These are phyloP conservation scores for Podaxis mareebaensis DNA, from an alignment of 768 basidiomycete genomes.

Conservation along the genomic window DNA sequence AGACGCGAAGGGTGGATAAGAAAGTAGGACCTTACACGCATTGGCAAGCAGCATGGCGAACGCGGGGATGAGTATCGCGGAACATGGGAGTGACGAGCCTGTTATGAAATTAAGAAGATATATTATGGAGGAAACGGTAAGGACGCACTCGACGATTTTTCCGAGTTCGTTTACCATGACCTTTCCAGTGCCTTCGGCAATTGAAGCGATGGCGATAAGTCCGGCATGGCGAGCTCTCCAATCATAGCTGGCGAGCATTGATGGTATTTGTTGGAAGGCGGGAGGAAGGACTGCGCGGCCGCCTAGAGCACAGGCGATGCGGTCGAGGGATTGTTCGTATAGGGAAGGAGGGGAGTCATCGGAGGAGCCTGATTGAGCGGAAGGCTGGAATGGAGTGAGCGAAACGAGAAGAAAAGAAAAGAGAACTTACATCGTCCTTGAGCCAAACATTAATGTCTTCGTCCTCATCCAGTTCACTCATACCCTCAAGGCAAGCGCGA, in stretches of 20 bases:
- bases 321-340: conserved; percentile 83
- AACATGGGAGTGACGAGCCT: conserved; percentile 81
- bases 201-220: conserved; percentile 82
- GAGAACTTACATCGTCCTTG: conserved; percentile 65
- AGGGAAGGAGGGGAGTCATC: conserved; percentile 69
- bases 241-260: conserved; percentile 78
- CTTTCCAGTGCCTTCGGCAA: conserved; percentile 82
- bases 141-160: conserved; percentile 75
- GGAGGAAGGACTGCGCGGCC: conserved; percentile 75
- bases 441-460: conserved; percentile 60
- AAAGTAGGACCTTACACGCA: conserved; percentile 61
- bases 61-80: conserved; percentile 74
- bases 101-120: no score
- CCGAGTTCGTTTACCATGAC: conserved; percentile 82
- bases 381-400: conserved; percentile 45
- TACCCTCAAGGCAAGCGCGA: conserved; percentile 77
- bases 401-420: conserved; percentile 1
- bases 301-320: conserved; percentile 78
- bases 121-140: not conserved
- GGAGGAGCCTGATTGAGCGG: conserved; percentile 57
- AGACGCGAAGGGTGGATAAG: conserved; percentile 6
- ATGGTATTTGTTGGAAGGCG: conserved; percentile 80
- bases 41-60: conserved; percentile 80
- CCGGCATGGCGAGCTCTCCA: conserved; percentile 88
- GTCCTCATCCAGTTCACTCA: conserved; percentile 74